Conservation (phyloP, 2,329 filamentous ascomycete species). For the Venturia carpophila region DNA sequence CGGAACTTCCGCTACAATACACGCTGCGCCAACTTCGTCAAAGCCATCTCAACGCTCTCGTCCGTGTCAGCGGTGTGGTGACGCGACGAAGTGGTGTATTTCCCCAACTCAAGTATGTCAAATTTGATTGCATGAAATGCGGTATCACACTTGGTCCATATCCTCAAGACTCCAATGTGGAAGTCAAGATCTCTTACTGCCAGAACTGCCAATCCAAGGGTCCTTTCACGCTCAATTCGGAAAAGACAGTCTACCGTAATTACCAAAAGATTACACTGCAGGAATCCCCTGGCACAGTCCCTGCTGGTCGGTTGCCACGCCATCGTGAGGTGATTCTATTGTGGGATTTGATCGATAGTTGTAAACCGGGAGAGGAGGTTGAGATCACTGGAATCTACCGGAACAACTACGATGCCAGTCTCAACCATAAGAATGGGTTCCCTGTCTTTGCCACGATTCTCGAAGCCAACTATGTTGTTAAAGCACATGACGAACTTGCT, state of each 20-base stretch:
- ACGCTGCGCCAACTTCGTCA: slow-evolving; percentile 92
- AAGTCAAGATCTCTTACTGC: slow-evolving; percentile 94
- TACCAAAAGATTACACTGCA: slow-evolving; percentile 97
- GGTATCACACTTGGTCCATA: slow-evolving; percentile 87
- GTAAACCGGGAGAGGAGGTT: slow-evolving; percentile 95
- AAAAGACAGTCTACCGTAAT: slow-evolving; percentile 97
- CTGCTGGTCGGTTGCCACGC: slow-evolving; percentile 85
- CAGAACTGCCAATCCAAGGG: slow-evolving; percentile 93
- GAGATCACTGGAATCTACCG: slow-evolving; percentile 95
- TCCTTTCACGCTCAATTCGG: slow-evolving; percentile 90
- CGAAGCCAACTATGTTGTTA: slow-evolving; percentile 95
- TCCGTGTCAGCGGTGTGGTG: slow-evolving; percentile 90
- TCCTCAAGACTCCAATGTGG: slow-evolving; percentile 92
- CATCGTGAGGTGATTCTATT: slow-evolving; percentile 91
- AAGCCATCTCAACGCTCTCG: slow-evolving; percentile 89
- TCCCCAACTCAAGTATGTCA: slow-evolving; percentile 95
- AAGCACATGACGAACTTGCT: slow-evolving; percentile 93
- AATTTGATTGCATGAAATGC: slow-evolving; percentile 94
- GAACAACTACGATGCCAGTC: slow-evolving; percentile 94
- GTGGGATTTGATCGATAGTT: slow-evolving; percentile 93
- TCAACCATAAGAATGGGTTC: slow-evolving; percentile 98
- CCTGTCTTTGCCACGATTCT: slow-evolving; percentile 96
- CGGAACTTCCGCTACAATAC: slow-evolving; percentile 88
- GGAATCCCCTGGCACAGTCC: slow-evolving; percentile 93
- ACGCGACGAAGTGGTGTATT: slow-evolving; percentile 93